Evolutionary conservation across 1,139 yeast species (phyloP).

Genomic region (Suhomyces bribrorum): DNA sequence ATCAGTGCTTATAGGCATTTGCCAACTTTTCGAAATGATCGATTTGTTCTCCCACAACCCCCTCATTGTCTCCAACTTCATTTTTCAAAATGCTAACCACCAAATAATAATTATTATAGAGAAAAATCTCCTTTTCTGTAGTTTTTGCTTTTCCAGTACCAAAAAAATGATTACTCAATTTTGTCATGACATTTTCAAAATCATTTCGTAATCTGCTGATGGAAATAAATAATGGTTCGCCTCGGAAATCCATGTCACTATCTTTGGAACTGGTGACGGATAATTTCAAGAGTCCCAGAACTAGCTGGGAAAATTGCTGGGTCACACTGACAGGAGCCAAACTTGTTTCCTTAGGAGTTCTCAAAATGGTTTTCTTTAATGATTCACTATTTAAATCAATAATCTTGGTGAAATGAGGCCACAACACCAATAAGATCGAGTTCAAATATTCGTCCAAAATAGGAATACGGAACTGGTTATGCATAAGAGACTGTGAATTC

Average conservation of each 20-base stretch:
- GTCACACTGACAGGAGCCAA: conserved; percentile 65
- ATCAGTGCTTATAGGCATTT: conserved; percentile 51
- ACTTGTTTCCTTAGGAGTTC: conserved; percentile 33
- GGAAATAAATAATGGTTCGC: conserved; percentile 75
- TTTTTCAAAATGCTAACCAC: conserved; percentile 50
- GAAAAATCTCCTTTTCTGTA: conserved; percentile 63
- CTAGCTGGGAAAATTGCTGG: conserved; percentile 73
- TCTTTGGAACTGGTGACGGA: conserved; percentile 29
- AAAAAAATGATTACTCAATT: conserved; percentile 49
- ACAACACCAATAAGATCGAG: conserved; percentile 61
- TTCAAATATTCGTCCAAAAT: conserved; percentile 74
- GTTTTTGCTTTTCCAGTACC: conserved; percentile 40
- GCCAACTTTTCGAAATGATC: conserved; percentile 63
- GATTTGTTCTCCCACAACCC: conserved; percentile 54
- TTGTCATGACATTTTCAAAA: conserved; percentile 76
- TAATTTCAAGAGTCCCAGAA: conserved; percentile 71
- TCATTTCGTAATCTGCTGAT: conserved; percentile 71
- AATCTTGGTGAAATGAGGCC: conserved; percentile 84
- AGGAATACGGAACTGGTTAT: conserved; percentile 65
- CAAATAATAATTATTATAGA: conserved; percentile 72
- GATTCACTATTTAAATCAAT: conserved; percentile 78
- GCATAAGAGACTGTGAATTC: conserved; percentile 60
- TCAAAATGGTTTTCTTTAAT: conserved; percentile 46
- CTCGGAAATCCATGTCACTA: conserved; percentile 28
- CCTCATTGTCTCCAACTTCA: conserved; percentile 52